phyloP scores from a whole-genome alignment of 768 basidiomycete species.

The Lactarius pseudohatsudake region DNA sequence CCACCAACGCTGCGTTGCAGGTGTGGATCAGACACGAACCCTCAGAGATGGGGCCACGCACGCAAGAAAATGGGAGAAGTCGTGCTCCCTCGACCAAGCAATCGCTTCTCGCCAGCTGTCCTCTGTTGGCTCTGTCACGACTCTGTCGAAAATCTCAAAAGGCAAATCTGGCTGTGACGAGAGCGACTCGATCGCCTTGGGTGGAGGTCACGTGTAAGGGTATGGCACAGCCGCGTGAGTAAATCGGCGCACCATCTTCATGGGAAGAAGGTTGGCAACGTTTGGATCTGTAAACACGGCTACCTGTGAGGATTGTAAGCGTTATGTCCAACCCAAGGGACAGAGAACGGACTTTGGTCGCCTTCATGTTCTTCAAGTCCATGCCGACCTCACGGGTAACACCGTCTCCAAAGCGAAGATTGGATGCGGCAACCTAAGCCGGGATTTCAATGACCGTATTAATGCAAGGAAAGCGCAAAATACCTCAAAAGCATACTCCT shows the following conservation, averaged over 20 bases:
- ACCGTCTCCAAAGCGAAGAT: constrained; percentile 86
- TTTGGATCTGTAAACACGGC: constrained; percentile 92
- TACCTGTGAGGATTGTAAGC: constrained; percentile 51
- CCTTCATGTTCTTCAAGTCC: constrained; percentile 93
- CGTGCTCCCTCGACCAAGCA: constrained; percentile 77
- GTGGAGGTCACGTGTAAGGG: constrained; percentile 12
- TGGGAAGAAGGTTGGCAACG: constrained; percentile 75
- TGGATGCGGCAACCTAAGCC: constrained; percentile 75
- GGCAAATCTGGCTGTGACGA: constrained; percentile 72
- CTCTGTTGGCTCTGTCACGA: constrained; percentile 90
- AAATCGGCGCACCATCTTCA: constrained; percentile 64
- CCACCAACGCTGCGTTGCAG: constrained; percentile 68
- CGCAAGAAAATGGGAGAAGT: constrained; percentile 94
- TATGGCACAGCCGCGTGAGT: neutral
- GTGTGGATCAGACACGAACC: neutral
- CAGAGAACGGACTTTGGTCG: constrained; percentile 61
- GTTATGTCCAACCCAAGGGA: neutral
- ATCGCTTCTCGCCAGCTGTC: constrained; percentile 88
- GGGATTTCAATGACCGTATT: neutral
- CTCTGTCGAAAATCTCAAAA: constrained; percentile 79
- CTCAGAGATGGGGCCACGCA: constrained; percentile 39
- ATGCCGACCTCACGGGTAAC: constrained; percentile 90
- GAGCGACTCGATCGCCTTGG: constrained; percentile 74
- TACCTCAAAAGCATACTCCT: constrained; percentile 92
- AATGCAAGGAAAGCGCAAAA: constrained; percentile 19